phyloP scores from a whole-genome alignment of 192 early-diverging fungal species.

The Linnemannia schmuckeri region DNA sequence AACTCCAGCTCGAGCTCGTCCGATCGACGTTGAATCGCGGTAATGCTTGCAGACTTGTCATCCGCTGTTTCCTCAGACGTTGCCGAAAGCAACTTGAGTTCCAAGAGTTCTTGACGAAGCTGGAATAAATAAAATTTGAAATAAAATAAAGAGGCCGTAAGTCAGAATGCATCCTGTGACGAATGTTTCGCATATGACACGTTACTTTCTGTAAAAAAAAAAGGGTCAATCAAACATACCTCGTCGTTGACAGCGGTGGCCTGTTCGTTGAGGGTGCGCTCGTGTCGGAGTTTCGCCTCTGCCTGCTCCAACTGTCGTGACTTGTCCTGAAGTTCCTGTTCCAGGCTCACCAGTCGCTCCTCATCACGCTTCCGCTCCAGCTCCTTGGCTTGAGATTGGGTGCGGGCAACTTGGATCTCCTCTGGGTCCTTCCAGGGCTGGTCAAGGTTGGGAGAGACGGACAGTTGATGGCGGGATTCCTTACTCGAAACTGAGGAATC shows the following conservation, averaged over 20 bases:
- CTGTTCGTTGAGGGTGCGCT: constrained; percentile 21
- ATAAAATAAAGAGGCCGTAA: background rate
- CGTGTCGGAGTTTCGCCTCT: constrained; percentile 20
- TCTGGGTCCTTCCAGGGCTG: constrained; percentile 47
- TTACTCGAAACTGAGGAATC: constrained; percentile 35
- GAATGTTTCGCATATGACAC: too few species aligned
- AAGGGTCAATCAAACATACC: constrained; percentile 5
- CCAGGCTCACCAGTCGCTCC: constrained; percentile 18
- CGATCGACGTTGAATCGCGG: constrained; percentile 9
- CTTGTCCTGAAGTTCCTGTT: constrained; percentile 35
- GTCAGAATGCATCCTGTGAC: background rate
- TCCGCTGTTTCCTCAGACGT: constrained; percentile 27
- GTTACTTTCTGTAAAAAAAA: background rate
- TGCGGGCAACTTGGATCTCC: constrained; percentile 26
- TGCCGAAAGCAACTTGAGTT: constrained; percentile 45
- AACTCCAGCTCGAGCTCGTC: constrained; percentile 39
- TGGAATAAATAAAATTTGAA: background rate
- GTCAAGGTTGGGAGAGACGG: constrained; percentile 2
- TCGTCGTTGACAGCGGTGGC: constrained; percentile 23
- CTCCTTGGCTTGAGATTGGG: constrained; percentile 30
- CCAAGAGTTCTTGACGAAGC: constrained; percentile 47
- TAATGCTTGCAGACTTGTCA: background rate
- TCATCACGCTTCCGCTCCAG: constrained; percentile 28
- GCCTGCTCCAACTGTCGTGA: constrained; percentile 27
- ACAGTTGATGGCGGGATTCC: constrained; percentile 32